Conservation (phyloP, 2,329 filamentous ascomycete species). For the Pseudocercospora crystallina region DNA sequence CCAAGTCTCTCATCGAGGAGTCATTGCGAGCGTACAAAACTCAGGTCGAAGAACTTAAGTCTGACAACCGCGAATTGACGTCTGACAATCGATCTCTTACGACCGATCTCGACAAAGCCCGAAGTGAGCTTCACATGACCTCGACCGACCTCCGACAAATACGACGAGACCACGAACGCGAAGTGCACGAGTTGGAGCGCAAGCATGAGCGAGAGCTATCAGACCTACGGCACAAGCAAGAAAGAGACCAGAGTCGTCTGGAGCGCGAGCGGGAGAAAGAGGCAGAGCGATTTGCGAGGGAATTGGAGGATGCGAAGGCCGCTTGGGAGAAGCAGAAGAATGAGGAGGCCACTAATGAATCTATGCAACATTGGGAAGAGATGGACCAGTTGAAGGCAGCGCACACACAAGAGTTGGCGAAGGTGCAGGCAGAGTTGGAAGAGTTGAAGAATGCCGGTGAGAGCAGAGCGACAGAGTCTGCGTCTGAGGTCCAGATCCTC, state of each 20-base stretch:
- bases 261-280: slow-evolving; percentile 51
- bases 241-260: slow-evolving; percentile 29
- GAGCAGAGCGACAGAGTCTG: slow-evolving; percentile 52
- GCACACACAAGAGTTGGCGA: slow-evolving; percentile 65
- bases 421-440: slow-evolving; percentile 55
- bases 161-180: slow-evolving; percentile 35
- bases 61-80: slow-evolving; percentile 44
- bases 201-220: slow-evolving; percentile 29
- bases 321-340: slow-evolving; percentile 43
- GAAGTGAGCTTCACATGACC: slow-evolving; percentile 34
- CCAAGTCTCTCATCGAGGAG: slow-evolving; percentile 71
- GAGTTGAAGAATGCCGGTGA: slow-evolving; percentile 54
- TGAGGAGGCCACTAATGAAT: slow-evolving; percentile 58
- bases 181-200: slow-evolving; percentile 31
- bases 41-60: slow-evolving; percentile 43
- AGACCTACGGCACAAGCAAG: slow-evolving; percentile 28
- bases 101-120: slow-evolving; percentile 59
- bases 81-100: slow-evolving; percentile 58
- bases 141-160: slow-evolving; percentile 34
- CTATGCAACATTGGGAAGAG: slow-evolving; percentile 66
- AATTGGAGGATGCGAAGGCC: slow-evolving; percentile 47
- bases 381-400: slow-evolving; percentile 64
- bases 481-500: slow-evolving; percentile 50
- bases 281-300: slow-evolving; percentile 56
- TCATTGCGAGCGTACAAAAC: slow-evolving; percentile 71